Conservation (phyloP, 345 rosid species). For the Nasturtium officinale region DNA sequence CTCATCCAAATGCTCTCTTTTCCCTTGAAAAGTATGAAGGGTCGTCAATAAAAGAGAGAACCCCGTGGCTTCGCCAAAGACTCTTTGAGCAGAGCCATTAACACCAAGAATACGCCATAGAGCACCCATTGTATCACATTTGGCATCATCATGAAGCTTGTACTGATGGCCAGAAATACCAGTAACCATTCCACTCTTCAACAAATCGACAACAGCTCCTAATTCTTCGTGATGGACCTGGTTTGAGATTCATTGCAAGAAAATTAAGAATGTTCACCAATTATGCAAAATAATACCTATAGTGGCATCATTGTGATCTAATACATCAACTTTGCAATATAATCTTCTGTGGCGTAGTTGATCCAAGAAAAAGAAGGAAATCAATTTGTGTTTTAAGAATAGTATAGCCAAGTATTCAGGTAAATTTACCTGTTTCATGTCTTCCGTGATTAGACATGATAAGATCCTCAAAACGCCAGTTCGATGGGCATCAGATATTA, state of each 20-base stretch:
- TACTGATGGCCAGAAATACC: conserved; percentile 85
- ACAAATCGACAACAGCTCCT: conserved; percentile 85
- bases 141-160: conserved; percentile 86
- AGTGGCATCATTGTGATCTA: too few relatives aligned
- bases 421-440: conserved; percentile 65
- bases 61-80: conserved; percentile 97
- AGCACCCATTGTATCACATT: conserved; percentile 96
- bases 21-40: conserved; percentile 87
- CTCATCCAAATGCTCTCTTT: conserved; percentile 59
- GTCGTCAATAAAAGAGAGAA: conserved; percentile 93
- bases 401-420: not conserved
- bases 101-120: conserved; percentile 94
- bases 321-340: not conserved
- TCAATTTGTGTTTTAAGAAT: not conserved
- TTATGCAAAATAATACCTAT: conserved; percentile 16
- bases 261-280: conserved; percentile 4
- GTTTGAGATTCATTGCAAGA: conserved; percentile 30
- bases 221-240: conserved; percentile 95
- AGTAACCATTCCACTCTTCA: conserved; percentile 97
- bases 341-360: conserved; percentile 1
- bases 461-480: conserved; percentile 84
- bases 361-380: conserved; percentile 9
- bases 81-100: conserved; percentile 80
- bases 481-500: conserved; percentile 82
- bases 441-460: conserved; percentile 97